Base-by-base conservation (phyloP, 2,329 filamentous ascomycete species). In the Spiromastix sp. region DNA sequence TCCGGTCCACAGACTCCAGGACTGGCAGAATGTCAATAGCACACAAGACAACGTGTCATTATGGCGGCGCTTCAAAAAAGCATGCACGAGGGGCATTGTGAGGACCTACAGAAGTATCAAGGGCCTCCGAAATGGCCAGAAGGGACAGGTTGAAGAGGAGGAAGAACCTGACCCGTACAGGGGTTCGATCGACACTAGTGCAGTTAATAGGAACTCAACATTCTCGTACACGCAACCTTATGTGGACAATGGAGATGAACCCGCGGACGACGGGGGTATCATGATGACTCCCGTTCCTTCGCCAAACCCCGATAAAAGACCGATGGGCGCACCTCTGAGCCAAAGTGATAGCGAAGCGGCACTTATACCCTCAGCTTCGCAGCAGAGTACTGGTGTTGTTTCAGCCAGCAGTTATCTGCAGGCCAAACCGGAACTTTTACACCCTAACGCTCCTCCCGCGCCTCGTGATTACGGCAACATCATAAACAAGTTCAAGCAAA, bases 261-360 rank as follows among this genome's bases (percentile, higher is more conserved):
- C 52, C 16, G 55, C 61, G 15, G 59, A 52, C 16, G 61, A 66
- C 7, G 77, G 83, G 39, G 83, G 82, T 17, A 93, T 98, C 36
- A 86, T 89, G 52, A 93, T 98, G 87, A 96, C 87, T 0, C 87
- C 89, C 1, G 87, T 98, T 12, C 79, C 82, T 2, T 95, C 87
- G 2, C 86, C 85, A 4, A 66, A 77, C 2, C 79, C 15, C 2
- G 34, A 36, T 20, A 18, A 22, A 30, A 18, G 11, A 24, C 21
- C 21, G 7, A 24, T 24, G 21, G n/a, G 21, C 7, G 21, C 7
- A 7, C 21, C 21, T n/a, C n/a, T n/a, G n/a, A n/a, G n/a, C n/a
- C n/a, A n/a, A n/a, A n/a, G n/a, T n/a, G n/a, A n/a, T n/a, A n/a
- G n/a, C n/a, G n/a, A n/a, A n/a, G n/a, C n/a, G n/a, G n/a, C n/a